phyloP scores from a whole-genome alignment of 1,284 basidiomycete species.

The Pseudozyma tsukubaensis region DNA sequence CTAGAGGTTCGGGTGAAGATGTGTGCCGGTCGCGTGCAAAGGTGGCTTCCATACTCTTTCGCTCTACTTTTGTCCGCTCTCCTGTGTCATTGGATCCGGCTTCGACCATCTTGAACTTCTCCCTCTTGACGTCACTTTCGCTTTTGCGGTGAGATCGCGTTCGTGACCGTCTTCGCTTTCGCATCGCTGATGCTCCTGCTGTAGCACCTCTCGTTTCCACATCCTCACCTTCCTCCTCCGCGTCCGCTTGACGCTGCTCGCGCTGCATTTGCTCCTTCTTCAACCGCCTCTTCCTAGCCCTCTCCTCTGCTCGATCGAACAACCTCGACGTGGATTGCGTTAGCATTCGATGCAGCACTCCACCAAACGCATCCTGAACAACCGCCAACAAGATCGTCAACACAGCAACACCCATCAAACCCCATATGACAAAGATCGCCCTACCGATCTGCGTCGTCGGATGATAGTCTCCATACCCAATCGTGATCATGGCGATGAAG shows the following conservation, averaged over 20 bases:
- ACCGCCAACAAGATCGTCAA: conserved; percentile 71
- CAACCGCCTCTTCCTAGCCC: conserved; percentile 20
- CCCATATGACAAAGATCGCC: conserved; percentile 84
- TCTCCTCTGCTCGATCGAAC: conserved; percentile 29
- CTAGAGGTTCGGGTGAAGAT: conserved; percentile 3
- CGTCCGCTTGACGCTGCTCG: neutral
- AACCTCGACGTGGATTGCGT: conserved; percentile 28
- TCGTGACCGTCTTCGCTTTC: no score
- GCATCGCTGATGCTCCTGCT: no score
- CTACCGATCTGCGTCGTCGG: conserved; percentile 73
- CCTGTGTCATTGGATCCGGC: no score
- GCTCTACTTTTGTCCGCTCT: neutral
- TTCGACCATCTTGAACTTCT: neutral
- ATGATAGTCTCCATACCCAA: conserved; percentile 54
- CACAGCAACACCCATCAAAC: conserved; percentile 70
- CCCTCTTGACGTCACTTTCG: neutral
- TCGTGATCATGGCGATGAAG: conserved; percentile 70
- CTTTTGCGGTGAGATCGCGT: neutral
- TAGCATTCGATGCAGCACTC: conserved; percentile 35
- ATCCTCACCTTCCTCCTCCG: neutral
- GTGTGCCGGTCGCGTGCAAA: no score
- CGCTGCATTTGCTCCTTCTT: conserved; percentile 6
- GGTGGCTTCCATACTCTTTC: conserved; percentile 1
- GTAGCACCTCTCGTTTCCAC: neutral
- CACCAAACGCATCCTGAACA: conserved; percentile 67